Conservation (phyloP, 2,329 filamentous ascomycete species). For the Neopestalotiopsis sp. region DNA sequence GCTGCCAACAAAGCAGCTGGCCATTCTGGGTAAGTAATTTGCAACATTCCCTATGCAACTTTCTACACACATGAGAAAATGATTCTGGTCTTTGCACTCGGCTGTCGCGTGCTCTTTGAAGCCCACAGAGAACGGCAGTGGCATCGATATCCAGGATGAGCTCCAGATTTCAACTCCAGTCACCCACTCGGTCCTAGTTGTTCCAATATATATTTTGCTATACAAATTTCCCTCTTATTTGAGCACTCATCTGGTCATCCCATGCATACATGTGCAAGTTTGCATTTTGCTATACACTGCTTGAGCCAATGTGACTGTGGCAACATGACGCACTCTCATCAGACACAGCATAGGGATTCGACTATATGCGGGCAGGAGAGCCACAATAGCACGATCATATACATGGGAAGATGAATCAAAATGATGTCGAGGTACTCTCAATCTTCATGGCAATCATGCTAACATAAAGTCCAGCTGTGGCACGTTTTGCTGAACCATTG, state of each 20-base stretch:
- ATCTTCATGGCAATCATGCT: constrained; percentile 34
- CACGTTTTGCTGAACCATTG: constrained; percentile 78
- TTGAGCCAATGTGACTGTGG: constrained; percentile 6
- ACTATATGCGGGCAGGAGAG: neutral
- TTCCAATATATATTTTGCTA: neutral
- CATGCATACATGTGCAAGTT: constrained; percentile 7
- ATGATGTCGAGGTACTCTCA: constrained; percentile 26
- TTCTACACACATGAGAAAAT: constrained; percentile 7
- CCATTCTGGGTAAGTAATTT: constrained; percentile 71
- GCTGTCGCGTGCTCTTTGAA: neutral
- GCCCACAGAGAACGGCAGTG: neutral
- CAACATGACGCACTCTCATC: constrained; percentile 19
- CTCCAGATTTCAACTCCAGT: neutral
- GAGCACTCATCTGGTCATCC: neutral
- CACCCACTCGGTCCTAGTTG: neutral
- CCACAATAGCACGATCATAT: too few species aligned
- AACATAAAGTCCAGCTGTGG: constrained; percentile 64
- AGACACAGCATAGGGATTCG: constrained; percentile 7
- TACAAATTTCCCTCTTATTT: neutral
- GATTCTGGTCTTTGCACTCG: neutral
- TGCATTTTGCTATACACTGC: constrained; percentile 1
- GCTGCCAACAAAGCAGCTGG: constrained; percentile 77
- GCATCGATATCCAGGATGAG: neutral
- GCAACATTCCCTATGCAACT: constrained; percentile 20
- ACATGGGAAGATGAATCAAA: neutral